Percentiles rank a stretch among this genome's conserved stretches.
These are phyloP conservation scores for Mrakia frigida DNA, from an alignment of 768 basidiomycete genomes.

Conservation along the genomic window DNA sequence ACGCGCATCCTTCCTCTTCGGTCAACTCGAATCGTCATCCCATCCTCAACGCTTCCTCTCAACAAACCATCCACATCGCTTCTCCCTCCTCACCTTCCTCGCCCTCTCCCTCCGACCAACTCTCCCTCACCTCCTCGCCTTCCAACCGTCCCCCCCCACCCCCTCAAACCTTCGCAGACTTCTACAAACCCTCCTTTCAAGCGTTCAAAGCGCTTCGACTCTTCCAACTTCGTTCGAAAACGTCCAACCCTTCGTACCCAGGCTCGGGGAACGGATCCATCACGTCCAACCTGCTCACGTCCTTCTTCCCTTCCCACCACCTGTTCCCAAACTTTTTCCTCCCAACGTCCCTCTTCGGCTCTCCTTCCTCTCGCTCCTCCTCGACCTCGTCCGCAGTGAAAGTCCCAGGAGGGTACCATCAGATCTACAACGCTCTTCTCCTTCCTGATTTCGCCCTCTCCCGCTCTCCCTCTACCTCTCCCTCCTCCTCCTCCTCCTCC, in stretches of 20 bases:
- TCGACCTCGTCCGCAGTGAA: not conserved
- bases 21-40: not conserved
- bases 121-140: not conserved
- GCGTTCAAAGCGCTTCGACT: slow-evolving; percentile 4
- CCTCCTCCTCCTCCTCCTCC: not conserved
- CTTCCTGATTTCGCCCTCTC: not conserved
- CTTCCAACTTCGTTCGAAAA: not conserved
- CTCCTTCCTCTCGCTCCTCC: not conserved
- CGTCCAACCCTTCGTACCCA: not conserved
- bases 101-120: not conserved
- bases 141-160: not conserved
- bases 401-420: not conserved
- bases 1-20: not conserved
- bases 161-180: not conserved
- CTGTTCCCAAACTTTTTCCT: not conserved
- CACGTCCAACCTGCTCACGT: not conserved
- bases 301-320: slow-evolving; percentile 9
- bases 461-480: not conserved
- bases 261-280: not conserved
- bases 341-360: not conserved
- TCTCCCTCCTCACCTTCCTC: not conserved
- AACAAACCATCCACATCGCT: not conserved
- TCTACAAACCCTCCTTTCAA: slow-evolving; percentile 3
- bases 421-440: slow-evolving; percentile 4
- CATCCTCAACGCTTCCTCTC: not conserved